Evolutionary conservation across 2,329 filamentous ascomycete genomes (phyloP).

Genomic region (Aureobasidium sp.): DNA sequence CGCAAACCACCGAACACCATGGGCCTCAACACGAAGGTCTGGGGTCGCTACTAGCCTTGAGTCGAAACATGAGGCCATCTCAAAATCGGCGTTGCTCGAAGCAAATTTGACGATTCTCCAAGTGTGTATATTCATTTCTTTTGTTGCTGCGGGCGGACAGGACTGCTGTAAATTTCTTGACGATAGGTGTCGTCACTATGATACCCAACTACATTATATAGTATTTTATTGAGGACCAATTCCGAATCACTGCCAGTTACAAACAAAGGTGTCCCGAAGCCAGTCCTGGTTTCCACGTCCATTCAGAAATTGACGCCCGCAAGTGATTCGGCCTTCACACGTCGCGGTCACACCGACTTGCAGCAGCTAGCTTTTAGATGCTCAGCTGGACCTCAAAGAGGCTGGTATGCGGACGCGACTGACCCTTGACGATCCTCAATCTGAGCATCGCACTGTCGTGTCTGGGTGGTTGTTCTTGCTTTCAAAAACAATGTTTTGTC

Average conservation of each 20-base stretch:
- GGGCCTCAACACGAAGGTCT: conserved; percentile 10
- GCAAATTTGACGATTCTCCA: neutral
- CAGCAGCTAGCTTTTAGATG: neutral
- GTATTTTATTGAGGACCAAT: neutral
- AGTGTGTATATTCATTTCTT: neutral
- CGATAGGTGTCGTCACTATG: neutral
- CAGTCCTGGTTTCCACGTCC: neutral
- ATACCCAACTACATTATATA: conserved; percentile 1
- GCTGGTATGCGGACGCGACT: neutral
- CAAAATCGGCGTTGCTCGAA: neutral
- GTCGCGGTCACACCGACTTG: neutral
- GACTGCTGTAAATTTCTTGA: neutral
- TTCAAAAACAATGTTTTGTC: neutral
- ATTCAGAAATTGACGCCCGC: neutral
- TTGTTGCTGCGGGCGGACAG: neutral
- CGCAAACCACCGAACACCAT: conserved; percentile 6
- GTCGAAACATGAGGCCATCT: too few species aligned
- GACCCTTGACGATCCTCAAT: neutral
- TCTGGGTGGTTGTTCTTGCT: neutral
- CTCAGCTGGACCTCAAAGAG: too few species aligned
- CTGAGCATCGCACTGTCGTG: neutral
- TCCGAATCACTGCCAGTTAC: neutral
- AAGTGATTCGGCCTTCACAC: neutral
- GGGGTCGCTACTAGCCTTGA: conserved; percentile 9
- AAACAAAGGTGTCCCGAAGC: neutral